Base-by-base conservation (phyloP, 1,139 yeast genomes). In the Yamadazyma blattariae region DNA sequence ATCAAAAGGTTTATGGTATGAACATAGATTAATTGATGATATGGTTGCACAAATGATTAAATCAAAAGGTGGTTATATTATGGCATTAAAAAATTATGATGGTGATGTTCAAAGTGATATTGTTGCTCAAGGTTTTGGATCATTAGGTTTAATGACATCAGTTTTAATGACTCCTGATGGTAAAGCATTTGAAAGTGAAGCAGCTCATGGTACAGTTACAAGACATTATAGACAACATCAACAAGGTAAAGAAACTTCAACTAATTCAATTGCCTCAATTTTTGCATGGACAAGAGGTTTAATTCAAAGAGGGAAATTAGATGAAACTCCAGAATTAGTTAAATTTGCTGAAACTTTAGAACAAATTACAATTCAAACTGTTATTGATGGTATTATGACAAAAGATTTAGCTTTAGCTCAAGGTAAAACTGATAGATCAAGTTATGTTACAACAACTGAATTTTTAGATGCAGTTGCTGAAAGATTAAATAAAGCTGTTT, bases 31-130 rank as follows among this genome's bases (percentile, higher is more conserved):
- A 48, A 84, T 84, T 45, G 94, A 84, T 58, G 94, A 84, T 57
- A 84, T 84, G 90, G 94, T 84, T 44, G 94, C 94, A 4, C 94
- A 84, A 63, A 84, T 84, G 94, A 66, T 84, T 56, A 84, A 84
- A 59, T 82, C 90, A 19, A 81, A 79, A 56, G 94, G 94, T 58
- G 94, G 94, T 9, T 84, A 77, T 56, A 78, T 84, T 48, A 81
- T 84, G 71, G 94, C 94, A 32, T 71, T 84, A 74, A 84, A 84
- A 64, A 84, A 84, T 62, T 84, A 84, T 56, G 94, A 84, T 58
- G 94, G 94, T 61, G 94, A 84, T 60, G 94, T 84, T 37, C 88
- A 83, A 61, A 79, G 87, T 7, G 94, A 84, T 57, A 82, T 84
- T 50, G 90, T 84, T 37, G 94, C 94, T 13, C 94, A 84, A 64